A percentile compares a stretch with the other conserved stretches of the same genome.
These are phyloP conservation scores for Hericium alpestre DNA, from an alignment of 768 basidiomycete genomes.

Conservation along the genomic window DNA sequence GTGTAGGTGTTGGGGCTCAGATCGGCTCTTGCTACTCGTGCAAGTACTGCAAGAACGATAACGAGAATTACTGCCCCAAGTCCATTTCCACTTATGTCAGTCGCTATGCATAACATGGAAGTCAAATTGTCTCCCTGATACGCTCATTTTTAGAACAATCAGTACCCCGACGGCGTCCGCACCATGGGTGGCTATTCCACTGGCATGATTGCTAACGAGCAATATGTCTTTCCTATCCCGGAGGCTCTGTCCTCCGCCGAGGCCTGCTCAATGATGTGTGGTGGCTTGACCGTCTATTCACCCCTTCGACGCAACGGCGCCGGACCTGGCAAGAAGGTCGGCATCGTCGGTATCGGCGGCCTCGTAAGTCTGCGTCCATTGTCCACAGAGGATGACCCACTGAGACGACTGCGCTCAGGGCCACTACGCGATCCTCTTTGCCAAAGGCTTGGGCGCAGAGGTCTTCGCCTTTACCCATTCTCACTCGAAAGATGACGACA, in stretches of 20 bases:
- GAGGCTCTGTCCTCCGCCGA: constrained; percentile 37
- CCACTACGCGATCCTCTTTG: constrained; percentile 30
- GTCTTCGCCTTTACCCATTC: constrained; percentile 52
- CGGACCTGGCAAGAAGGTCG: constrained; percentile 56
- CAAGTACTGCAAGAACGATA: constrained; percentile 35
- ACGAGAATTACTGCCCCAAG: constrained; percentile 48
- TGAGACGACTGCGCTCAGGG: constrained; percentile 14
- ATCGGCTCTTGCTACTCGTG: constrained; percentile 43
- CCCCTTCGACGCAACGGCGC: constrained; percentile 43
- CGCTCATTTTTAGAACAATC: background rate
- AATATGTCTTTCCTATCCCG: constrained; percentile 52
- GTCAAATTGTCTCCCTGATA: background rate
- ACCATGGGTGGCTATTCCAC: constrained; percentile 27
- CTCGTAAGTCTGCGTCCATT: constrained; percentile 15
- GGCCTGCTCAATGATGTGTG: constrained; percentile 58
- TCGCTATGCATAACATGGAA: constrained; percentile 20
- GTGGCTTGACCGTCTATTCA: constrained; percentile 52
- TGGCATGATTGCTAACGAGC: constrained; percentile 35
- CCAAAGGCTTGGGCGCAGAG: constrained; percentile 45
- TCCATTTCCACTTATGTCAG: constrained; percentile 29
- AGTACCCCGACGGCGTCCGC: background rate
- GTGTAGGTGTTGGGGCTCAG: constrained; percentile 44
- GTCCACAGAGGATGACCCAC: background rate
- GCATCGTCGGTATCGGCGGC: constrained; percentile 57
- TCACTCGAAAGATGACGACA: constrained; percentile 41